Evolutionary conservation across 495 filamentous ascomycete species (phyloP), one percentile per base, ranked within the genome.

Genomic region (Corynascus novoguineensis): DNA sequence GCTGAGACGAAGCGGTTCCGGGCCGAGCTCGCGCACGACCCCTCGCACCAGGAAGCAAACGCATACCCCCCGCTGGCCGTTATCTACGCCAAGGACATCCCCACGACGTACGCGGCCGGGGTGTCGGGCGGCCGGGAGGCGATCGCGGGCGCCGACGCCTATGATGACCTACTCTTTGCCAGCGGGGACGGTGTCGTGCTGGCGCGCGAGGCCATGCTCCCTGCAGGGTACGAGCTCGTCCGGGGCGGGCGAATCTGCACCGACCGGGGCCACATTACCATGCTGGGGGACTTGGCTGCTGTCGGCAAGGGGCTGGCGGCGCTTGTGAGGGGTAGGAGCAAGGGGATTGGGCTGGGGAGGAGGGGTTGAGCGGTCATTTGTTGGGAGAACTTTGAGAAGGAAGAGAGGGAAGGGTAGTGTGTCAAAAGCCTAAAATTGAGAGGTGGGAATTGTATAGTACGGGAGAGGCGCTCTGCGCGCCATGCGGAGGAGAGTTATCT

Each of bases 121-220:
- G 89, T 97, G 10, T 63, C 78, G 5, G 82, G 82, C n/a, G n/a
- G n/a, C 2, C 66, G 71, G 8, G 75, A 72, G n/a, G 73, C 66
- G 0, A 96, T 97, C 60, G 83, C 83, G 51, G 81, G 82, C 35
- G 71, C 81, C 1, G 89, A 95, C 71, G 85, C 86, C 3, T 97
- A 95, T 65, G 92, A 96, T 59, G 85, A 95, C 56, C 75, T 96
- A 3, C 82, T 88, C 0, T 97, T 97, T 70, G 87, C 85, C 0
- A 85, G 83, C 34, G 92, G 92, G 0, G 92, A 97, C 68, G 92
- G 92, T 0, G 92, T 97, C 0, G 90, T 90, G 65, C 76, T 97
- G 15, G 90, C 92, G 0, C 78, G 77, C 38, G 88, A 92, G 53
- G 88, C 91, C 0, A 93, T 95, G 91, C 66, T 95, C 58, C 92